These are phyloP conservation scores for Tricholoma saponaceum DNA, from an alignment of 768 basidiomycete genomes.

Conservation along the genomic window DNA sequence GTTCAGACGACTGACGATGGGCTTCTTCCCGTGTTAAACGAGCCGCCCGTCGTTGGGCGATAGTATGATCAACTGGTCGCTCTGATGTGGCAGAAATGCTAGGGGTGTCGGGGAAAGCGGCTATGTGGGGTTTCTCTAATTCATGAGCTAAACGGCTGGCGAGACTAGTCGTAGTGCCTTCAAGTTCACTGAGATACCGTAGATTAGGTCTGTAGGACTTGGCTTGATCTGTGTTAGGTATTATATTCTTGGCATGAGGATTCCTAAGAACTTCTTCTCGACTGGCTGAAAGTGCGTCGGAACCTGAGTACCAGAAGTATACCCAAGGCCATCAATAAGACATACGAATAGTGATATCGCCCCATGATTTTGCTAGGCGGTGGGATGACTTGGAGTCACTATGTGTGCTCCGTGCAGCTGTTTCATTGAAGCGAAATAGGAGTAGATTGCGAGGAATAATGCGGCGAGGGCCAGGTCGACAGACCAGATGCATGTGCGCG, in stretches of 20 bases:
- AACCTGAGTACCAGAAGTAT: background rate
- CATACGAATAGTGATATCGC: constrained; percentile 32
- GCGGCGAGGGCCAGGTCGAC: background rate
- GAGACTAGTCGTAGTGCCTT: constrained; percentile 18
- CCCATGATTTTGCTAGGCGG: constrained; percentile 20
- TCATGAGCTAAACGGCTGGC: constrained; percentile 17
- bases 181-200: constrained; percentile 24
- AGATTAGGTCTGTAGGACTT: constrained; percentile 20
- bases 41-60: constrained; percentile 17
- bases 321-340: background rate
- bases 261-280: constrained; percentile 13
- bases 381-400: background rate
- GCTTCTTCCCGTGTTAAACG: constrained; percentile 17
- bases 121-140: constrained; percentile 2
- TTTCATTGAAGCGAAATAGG: background rate
- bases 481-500: background rate
- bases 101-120: background rate
- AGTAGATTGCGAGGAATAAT: background rate
- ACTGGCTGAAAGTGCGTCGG: constrained; percentile 8
- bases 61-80: constrained; percentile 2
- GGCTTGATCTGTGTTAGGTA: background rate
- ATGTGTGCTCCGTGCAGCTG: background rate
- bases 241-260: background rate
- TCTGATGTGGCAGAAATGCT: background rate
- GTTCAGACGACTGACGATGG: background rate